A percentile compares a stretch with the other conserved stretches of the same genome.
phyloP scores from a whole-genome alignment of 768 basidiomycete genomes.

The Heimioporus sp. region DNA sequence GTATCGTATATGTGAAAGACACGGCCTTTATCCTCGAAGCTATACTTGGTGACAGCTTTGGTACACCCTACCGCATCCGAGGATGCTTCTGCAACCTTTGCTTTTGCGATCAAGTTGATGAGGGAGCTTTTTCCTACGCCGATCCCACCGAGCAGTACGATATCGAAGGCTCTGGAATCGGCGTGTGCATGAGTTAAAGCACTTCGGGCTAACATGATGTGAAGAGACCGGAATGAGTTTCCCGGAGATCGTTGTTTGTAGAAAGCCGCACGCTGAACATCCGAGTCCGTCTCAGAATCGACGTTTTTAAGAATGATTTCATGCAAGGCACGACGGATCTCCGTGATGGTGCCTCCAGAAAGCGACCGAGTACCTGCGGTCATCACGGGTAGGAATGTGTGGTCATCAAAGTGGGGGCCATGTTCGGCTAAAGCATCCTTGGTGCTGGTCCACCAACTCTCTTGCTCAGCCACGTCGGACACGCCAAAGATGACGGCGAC shows the following conservation, averaged over 20 bases:
- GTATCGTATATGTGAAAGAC: constrained; percentile 33
- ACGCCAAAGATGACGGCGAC: constrained; percentile 20
- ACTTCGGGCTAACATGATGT: constrained; percentile 2
- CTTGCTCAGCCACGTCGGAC: constrained; percentile 3
- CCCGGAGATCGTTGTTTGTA: constrained; percentile 9
- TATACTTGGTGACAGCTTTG: constrained; percentile 21
- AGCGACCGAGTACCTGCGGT: not conserved
- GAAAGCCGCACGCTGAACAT: not conserved
- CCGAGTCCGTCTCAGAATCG: not conserved
- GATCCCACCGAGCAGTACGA: constrained; percentile 34
- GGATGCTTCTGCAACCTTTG: constrained; percentile 29
- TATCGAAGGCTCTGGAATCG: constrained; percentile 21
- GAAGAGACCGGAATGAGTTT: constrained; percentile 15
- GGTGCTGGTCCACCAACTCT: constrained; percentile 20
- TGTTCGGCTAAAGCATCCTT: constrained; percentile 4
- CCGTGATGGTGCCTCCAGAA: constrained; percentile 2
- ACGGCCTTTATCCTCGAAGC: constrained; percentile 16
- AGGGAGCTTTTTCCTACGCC: constrained; percentile 42
- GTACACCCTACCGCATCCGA: constrained; percentile 35
- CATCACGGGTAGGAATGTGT: constrained; percentile 12
- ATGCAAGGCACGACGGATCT: constrained; percentile 13
- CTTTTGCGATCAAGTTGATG: constrained; percentile 36
- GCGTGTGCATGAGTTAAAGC: not conserved
- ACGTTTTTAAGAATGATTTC: constrained; percentile 12
- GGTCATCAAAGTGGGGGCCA: constrained; percentile 14